Percentiles rank a stretch among this genome's conserved stretches.
phyloP scores from a whole-genome alignment of 2,329 filamentous ascomycete genomes.

The Calycina marina region DNA sequence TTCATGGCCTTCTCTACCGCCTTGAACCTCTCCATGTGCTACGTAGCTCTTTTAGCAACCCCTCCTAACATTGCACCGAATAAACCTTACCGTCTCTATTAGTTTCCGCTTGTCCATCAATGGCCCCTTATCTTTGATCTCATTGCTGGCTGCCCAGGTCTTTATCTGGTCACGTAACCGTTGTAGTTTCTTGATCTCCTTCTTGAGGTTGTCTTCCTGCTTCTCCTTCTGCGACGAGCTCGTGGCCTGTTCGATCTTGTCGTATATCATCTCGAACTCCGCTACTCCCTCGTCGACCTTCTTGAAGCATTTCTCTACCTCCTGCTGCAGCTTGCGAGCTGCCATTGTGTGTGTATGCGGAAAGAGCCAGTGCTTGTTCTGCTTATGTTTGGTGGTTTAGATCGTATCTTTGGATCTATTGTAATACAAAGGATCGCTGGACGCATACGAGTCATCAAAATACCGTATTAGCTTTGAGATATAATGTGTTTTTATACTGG shows the following conservation, averaged over 20 bases:
- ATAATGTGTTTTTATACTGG: no score
- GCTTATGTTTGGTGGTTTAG: constrained; percentile 11
- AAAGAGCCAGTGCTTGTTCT: no score
- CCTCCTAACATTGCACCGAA: constrained; percentile 5
- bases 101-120: constrained; percentile 85
- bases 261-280: constrained; percentile 89
- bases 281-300: constrained; percentile 87
- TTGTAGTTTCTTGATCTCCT: constrained; percentile 99
- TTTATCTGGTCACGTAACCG: constrained; percentile 97
- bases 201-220: constrained; percentile 92
- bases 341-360: constrained; percentile 51
- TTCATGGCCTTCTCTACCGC: constrained; percentile 99
- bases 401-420: constrained; percentile 17
- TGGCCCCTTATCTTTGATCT: constrained; percentile 98
- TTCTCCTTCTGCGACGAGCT: constrained; percentile 97
- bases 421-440: constrained; percentile 12
- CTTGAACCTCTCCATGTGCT: constrained; percentile 99
- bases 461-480: no score
- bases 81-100: constrained; percentile 73
- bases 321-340: constrained; percentile 88
- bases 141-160: constrained; percentile 95
- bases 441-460: constrained; percentile 21
- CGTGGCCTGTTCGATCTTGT: constrained; percentile 87
- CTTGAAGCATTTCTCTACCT: constrained; percentile 99
- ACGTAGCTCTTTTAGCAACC: constrained; percentile 23